These are phyloP conservation scores for Rhizopogon rudus DNA, from an alignment of 768 basidiomycete genomes.

Conservation along the genomic window DNA sequence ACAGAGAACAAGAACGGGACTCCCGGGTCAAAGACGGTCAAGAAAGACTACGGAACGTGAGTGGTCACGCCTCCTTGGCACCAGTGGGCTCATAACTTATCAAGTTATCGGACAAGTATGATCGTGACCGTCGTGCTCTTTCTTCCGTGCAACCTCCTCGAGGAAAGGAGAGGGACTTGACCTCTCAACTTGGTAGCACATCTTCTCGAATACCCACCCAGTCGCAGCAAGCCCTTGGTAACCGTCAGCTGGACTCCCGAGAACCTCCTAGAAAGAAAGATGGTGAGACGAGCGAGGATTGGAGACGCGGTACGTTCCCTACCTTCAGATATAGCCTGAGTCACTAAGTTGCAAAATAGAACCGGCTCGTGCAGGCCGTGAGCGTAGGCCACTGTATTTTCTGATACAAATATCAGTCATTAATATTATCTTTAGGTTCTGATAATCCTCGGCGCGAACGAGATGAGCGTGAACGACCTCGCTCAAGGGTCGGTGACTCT, in stretches of 20 bases:
- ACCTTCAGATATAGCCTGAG: slow-evolving; percentile 8
- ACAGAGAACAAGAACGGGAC: slow-evolving; percentile 48
- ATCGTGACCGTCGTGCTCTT: slow-evolving; percentile 70
- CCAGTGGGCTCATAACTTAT: neutral
- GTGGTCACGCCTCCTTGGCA: slow-evolving; percentile 19
- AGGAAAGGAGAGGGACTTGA: slow-evolving; percentile 62
- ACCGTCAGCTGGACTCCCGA: slow-evolving; percentile 53
- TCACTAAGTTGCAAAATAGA: slow-evolving; percentile 36
- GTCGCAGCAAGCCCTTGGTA: slow-evolving; percentile 28
- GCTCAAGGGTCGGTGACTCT: slow-evolving; percentile 60
- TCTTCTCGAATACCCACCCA: slow-evolving; percentile 37
- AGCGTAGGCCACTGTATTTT: slow-evolving; percentile 40
- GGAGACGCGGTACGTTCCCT: slow-evolving; percentile 67
- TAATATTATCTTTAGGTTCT: slow-evolving; percentile 32
- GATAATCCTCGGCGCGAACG: slow-evolving; percentile 54
- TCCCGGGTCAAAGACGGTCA: slow-evolving; percentile 71
- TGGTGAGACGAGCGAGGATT: slow-evolving; percentile 76
- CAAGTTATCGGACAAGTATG: slow-evolving; percentile 84
- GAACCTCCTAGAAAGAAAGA: slow-evolving; percentile 62
- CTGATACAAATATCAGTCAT: neutral
- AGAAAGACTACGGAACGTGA: slow-evolving; percentile 71
- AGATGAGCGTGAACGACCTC: slow-evolving; percentile 58
- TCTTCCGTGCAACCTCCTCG: slow-evolving; percentile 43
- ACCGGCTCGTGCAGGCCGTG: slow-evolving; percentile 46
- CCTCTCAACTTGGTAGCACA: slow-evolving; percentile 50